Evolutionary conservation across 768 basidiomycete genomes (phyloP).

Genomic region (Kwoniella newhampshirensis): DNA sequence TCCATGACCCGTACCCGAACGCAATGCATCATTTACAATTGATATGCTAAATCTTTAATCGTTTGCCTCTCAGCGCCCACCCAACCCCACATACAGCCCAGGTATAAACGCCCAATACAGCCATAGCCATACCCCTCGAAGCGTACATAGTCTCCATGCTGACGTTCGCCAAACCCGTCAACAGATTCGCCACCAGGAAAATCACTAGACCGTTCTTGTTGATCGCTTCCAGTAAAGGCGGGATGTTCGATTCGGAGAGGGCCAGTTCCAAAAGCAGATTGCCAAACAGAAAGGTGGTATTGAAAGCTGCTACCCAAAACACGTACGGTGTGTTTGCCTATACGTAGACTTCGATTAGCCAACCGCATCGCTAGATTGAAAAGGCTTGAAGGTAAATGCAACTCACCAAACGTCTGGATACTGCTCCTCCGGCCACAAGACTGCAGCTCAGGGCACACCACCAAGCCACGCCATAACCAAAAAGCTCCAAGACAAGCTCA

Average conservation of each 20-base stretch:
- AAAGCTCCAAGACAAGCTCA: conserved; percentile 74
- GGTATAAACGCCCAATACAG: conserved; percentile 65
- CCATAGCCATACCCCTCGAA: conserved; percentile 61
- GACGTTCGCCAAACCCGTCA: conserved; percentile 82
- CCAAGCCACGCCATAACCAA: conserved; percentile 74
- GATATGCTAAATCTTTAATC: conserved; percentile 32
- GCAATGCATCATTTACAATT: too few species aligned
- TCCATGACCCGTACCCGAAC: too few species aligned
- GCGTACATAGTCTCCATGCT: conserved; percentile 78
- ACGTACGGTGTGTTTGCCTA: conserved; percentile 88
- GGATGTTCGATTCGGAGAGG: conserved; percentile 54
- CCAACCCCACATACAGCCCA: conserved; percentile 63
- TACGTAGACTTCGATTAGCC: too few species aligned
- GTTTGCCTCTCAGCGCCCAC: conserved; percentile 57
- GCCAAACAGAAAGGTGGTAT: conserved; percentile 75
- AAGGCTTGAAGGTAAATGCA: neutral
- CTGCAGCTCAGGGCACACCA: conserved; percentile 62
- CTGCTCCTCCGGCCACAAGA: conserved; percentile 49
- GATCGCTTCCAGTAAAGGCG: conserved; percentile 69
- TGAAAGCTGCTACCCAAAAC: conserved; percentile 84
- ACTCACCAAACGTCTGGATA: conserved; percentile 68
- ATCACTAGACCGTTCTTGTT: conserved; percentile 76
- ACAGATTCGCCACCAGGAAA: conserved; percentile 82
- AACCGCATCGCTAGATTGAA: neutral
- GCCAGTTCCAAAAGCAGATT: conserved; percentile 74